Base-by-base conservation (phyloP, 2,329 filamentous ascomycete genomes). In the Fusarium sp. region DNA sequence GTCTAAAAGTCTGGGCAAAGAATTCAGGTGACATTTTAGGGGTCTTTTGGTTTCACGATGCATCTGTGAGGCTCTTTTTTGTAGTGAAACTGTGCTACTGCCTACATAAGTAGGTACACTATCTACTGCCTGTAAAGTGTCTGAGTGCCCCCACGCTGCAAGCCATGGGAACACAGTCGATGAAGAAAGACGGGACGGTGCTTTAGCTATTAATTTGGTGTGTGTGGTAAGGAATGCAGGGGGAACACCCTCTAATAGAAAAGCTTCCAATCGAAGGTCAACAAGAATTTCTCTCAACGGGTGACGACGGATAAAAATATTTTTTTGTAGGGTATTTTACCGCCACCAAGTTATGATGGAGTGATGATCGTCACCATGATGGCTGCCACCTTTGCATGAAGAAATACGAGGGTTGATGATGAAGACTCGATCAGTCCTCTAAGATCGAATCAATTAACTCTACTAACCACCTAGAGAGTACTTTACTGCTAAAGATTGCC, bases 141-240 rank as follows among this genome's bases (percentile, higher is more conserved):
- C 10, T 7, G 2, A 25, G 8, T 25, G 25, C 63, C 61, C 63
- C 63, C 61, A 66, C 63, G 63, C 55, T 67, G 61, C 32, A 52
- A 52, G 49, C 24, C 49, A 52, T 9, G 49, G 27, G 18, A 32
- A 65, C 27, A 52, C 65, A 45, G 47, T 24, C 20, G 32, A 20
- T 41, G 49, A 48, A 45, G 48, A 47, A 40, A 57, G 56, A 60
- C 61, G 54, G 61, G 67, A 68, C 52, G 48, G 62, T 71, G 56
- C 73, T 67, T 74, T 63, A 70, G 57, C 57, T 40, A 57, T 54
- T 20, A 41, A 51, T 40, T 44, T 49, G 29, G 29, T 49, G 29
- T 24, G 63, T 69, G 66, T 53, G 65, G 64, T 22, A 52, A 48
- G 71, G 61, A 61, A 73, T 71, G 70, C 66, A 71, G 68, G 70